A percentile compares a stretch with the other conserved stretches of the same genome.
Evolutionary conservation across 2,329 filamentous ascomycete species (phyloP).

Genomic region (Botrytis byssoidea): DNA sequence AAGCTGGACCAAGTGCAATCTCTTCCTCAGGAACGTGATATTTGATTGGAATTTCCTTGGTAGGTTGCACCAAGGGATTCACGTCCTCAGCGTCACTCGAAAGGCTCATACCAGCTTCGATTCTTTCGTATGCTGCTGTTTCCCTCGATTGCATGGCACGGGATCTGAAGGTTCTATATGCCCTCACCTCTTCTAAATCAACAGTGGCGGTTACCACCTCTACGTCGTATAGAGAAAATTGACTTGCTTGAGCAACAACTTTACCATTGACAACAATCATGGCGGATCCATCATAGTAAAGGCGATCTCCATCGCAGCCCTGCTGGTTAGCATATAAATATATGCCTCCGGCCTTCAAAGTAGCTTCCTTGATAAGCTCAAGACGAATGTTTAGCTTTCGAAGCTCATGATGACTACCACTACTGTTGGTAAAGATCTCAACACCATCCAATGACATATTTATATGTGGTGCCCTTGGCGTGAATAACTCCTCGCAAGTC

Average conservation of each 20-base stretch:
- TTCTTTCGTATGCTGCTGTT: slow-evolving; percentile 42
- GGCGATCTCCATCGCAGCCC: slow-evolving; percentile 57
- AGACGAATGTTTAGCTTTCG: slow-evolving; percentile 64
- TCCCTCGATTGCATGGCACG: slow-evolving; percentile 27
- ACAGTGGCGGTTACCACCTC: slow-evolving; percentile 66
- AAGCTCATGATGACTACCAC: slow-evolving; percentile 65
- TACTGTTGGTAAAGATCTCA: slow-evolving; percentile 70
- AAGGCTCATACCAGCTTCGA: slow-evolving; percentile 46
- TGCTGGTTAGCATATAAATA: slow-evolving; percentile 63
- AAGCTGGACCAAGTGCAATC: slow-evolving; percentile 18
- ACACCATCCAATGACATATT: slow-evolving; percentile 65
- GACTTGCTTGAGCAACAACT: slow-evolving; percentile 57
- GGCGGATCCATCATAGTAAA: slow-evolving; percentile 56
- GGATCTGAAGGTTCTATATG: slow-evolving; percentile 47
- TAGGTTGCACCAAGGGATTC: slow-evolving; percentile 44
- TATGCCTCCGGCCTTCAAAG: slow-evolving; percentile 58
- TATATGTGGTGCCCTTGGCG: slow-evolving; percentile 48
- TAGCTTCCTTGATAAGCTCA: slow-evolving; percentile 64
- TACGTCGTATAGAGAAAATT: slow-evolving; percentile 51
- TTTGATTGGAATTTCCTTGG: slow-evolving; percentile 9
- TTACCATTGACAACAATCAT: slow-evolving; percentile 61
- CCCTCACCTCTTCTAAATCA: slow-evolving; percentile 69
- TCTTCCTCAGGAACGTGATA: slow-evolving; percentile 21
- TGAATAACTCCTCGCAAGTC: slow-evolving; percentile 67
- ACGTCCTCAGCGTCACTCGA: slow-evolving; percentile 43